Percentiles rank a stretch among this genome's conserved stretches.
Conservation (phyloP, 371 early-diverging fungal genomes). For the Chytridium lagenaria region DNA sequence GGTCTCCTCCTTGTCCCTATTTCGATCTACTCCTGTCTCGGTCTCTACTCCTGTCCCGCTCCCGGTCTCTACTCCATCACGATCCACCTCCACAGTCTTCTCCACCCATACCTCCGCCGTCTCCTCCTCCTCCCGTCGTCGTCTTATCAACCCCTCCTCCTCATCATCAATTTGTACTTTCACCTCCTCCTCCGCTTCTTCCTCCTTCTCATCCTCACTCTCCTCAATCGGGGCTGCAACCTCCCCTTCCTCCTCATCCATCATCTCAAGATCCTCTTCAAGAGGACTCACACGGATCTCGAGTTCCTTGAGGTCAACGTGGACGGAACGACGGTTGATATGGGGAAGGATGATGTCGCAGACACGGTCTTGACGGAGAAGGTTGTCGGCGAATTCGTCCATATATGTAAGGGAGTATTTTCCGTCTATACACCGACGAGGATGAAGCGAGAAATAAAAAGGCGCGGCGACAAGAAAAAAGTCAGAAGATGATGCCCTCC, state of each 20-base stretch:
- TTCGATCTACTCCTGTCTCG: slow-evolving; percentile 2
- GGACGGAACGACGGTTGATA: slow-evolving; percentile 73
- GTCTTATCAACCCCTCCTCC: background rate
- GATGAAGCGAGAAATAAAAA: background rate
- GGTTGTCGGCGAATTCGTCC: slow-evolving; percentile 90
- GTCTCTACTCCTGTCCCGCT: slow-evolving; percentile 20
- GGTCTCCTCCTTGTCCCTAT: slow-evolving; percentile 10
- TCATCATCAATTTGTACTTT: slow-evolving; percentile 20
- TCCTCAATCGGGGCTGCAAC: background rate
- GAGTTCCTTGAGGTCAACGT: slow-evolving; percentile 88
- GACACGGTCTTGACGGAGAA: slow-evolving; percentile 79
- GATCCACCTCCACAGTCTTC: background rate
- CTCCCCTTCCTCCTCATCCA: slow-evolving; percentile 38
- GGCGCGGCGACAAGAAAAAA: too few species aligned
- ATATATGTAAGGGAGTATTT: slow-evolving; percentile 70
- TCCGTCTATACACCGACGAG: slow-evolving; percentile 40
- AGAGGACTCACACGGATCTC: slow-evolving; percentile 81
- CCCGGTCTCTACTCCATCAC: background rate
- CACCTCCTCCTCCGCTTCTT: slow-evolving; percentile 25
- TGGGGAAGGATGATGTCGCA: slow-evolving; percentile 91
- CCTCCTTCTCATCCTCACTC: background rate
- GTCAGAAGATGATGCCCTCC: too few species aligned
- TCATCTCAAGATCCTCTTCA: slow-evolving; percentile 73
- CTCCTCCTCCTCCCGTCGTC: background rate
- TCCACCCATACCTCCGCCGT: slow-evolving; percentile 6